Conservation (phyloP, 2,329 filamentous ascomycete species). For the Endoconidiophora polonica region DNA sequence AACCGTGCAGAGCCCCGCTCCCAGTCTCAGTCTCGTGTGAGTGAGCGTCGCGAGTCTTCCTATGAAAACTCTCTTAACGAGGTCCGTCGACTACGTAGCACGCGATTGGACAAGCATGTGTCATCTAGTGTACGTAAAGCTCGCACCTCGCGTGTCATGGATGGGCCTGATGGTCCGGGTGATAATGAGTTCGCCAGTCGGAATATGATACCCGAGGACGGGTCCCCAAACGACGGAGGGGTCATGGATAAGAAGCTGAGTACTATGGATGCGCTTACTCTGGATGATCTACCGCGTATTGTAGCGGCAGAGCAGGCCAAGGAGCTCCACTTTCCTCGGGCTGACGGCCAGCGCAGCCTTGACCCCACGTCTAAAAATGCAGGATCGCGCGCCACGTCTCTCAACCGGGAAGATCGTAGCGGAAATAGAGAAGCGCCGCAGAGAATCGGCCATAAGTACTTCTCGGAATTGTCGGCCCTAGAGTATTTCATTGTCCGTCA, state of each 20-base stretch:
- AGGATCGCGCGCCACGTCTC: conserved; percentile 4
- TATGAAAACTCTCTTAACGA: conserved; percentile 95
- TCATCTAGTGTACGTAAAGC: conserved; percentile 87
- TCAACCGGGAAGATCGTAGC: conserved; percentile 29
- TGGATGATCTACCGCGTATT: conserved; percentile 92
- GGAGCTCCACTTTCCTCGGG: conserved; percentile 53
- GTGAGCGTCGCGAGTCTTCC: conserved; percentile 46
- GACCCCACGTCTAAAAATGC: background rate
- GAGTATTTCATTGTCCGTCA: conserved; percentile 97
- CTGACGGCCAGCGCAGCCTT: conserved; percentile 33
- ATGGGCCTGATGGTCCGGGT: conserved; percentile 62
- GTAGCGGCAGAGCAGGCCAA: conserved; percentile 89
- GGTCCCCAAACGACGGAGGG: conserved; percentile 49
- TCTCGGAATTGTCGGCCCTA: conserved; percentile 84
- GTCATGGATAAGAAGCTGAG: conserved; percentile 73
- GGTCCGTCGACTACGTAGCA: conserved; percentile 79
- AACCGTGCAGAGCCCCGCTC: conserved; percentile 45
- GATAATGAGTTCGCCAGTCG: conserved; percentile 30
- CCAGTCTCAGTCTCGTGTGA: conserved; percentile 51
- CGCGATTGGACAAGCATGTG: conserved; percentile 81
- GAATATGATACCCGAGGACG: conserved; percentile 63
- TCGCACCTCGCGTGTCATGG: conserved; percentile 79
- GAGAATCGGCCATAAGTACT: conserved; percentile 59
- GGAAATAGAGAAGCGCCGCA: conserved; percentile 35
- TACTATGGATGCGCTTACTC: conserved; percentile 74